A percentile compares a stretch with the other conserved stretches of the same genome.
Conservation (phyloP, 108 stramenopile species). For the Cyclostephanos tholiformis region DNA sequence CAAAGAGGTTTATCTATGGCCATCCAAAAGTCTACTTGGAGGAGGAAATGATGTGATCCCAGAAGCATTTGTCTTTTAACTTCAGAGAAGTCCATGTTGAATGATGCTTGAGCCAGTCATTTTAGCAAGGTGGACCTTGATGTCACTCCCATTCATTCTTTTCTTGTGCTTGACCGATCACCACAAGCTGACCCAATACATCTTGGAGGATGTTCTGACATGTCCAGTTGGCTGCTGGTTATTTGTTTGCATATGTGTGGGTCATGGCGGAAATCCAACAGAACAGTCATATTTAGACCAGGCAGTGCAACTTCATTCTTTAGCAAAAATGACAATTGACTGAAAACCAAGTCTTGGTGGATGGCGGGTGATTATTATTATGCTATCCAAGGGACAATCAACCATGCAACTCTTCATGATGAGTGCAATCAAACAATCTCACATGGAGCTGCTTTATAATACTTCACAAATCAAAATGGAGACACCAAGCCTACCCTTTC, state of each 20-base stretch:
- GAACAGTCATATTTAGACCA: not conserved
- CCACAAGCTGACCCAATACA: not conserved
- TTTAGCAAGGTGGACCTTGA: not conserved
- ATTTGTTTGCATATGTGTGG: not conserved
- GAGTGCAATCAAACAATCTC: not conserved
- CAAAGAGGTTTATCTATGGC: not conserved
- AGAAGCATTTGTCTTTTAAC: conserved; percentile 4
- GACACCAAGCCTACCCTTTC: no score
- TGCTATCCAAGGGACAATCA: not conserved
- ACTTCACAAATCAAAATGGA: no score
- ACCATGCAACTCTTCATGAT: not conserved
- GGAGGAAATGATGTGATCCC: not conserved
- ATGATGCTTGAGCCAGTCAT: not conserved
- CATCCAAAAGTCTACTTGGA: not conserved
- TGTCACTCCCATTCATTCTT: not conserved
- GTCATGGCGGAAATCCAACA: not conserved
- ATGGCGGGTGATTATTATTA: not conserved
- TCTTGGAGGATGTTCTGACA: not conserved
- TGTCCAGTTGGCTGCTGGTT: not conserved
- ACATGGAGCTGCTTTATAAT: no score
- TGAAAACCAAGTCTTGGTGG: not conserved
- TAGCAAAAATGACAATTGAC: no score
- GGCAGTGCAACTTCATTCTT: not conserved
- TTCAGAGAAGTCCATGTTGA: not conserved
- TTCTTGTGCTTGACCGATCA: not conserved